Evolutionary conservation across 2,329 filamentous ascomycete genomes (phyloP), one percentile per base, ranked within the genome.

Genomic region (Magnaporthiopsis rhizophila): DNA sequence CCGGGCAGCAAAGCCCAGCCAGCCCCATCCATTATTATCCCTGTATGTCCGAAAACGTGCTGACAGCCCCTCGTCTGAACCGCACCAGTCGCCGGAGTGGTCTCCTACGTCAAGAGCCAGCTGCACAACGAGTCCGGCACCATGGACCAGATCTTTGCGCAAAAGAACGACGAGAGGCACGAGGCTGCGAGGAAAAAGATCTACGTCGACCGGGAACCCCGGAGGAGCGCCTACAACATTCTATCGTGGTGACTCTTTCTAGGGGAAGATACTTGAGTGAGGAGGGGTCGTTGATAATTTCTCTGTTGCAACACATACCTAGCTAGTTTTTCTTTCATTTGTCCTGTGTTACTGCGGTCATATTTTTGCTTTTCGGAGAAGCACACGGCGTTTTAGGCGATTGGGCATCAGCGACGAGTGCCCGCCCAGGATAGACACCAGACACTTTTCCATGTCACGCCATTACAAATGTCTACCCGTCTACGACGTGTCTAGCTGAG

Each of bases 61-160:
- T 57, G 45, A 50, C 45, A 53, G n/a, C 24, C 34, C 34, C 9
- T 34, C 26, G 6, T 34, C 61, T 12, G 18, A 18, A 15, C 26
- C 34, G 15, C n/a, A 24, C 59, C 26, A 63, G 66, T 69, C 15
- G 65, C 71, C 24, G 68, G 69, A 21, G 66, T 77, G 32, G 74
- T 65, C n/a, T 65, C 68, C 65, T 77, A 75, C 66, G 71, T 78
- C 62, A 68, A 68, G 62, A 68, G 65, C 18, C 75, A 77, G 61
- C 72, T 78, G 58, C 63, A 66, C 57, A 69, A 64, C 36, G 72
- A 74, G 64, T 76, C 75, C 6, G 67, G 68, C 36, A 73, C 71
- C 6, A 73, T 78, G 69, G 76, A 78, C 66, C 72, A 72, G 57
- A 75, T 72, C 66, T 78, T 78, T 65, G 57, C 62, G 13, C 62